Percentiles rank a stretch among this genome's conserved stretches.
phyloP scores from a whole-genome alignment of 768 basidiomycete genomes.

The Trametes gibbosa region DNA sequence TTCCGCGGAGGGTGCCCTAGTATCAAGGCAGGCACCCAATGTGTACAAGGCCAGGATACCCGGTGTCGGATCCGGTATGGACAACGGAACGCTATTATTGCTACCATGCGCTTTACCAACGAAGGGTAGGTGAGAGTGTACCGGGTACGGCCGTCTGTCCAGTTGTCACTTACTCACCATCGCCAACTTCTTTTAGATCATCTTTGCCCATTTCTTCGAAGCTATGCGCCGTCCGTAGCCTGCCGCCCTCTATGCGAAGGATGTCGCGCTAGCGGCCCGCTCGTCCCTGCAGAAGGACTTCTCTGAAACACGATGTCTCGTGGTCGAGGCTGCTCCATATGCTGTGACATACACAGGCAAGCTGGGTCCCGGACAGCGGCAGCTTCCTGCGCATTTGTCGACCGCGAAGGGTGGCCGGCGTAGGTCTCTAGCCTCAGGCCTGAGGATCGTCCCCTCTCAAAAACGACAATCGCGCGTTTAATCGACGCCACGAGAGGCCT shows the following conservation, averaged over 20 bases:
- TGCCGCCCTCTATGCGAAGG: not conserved
- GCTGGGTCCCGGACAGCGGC: not conserved
- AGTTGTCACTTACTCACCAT: not conserved
- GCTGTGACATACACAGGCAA: not conserved
- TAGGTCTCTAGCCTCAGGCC: too few species aligned
- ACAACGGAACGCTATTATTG: not conserved
- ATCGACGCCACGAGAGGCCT: constrained; percentile 8
- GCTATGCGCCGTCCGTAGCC: not conserved
- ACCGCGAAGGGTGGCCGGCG: not conserved
- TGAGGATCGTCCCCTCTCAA: constrained; percentile 10
- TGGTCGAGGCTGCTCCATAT: not conserved
- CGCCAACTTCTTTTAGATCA: not conserved
- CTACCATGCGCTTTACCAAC: not conserved
- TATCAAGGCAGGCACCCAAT: too few species aligned
- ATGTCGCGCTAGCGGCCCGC: constrained; percentile 2
- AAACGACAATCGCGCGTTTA: constrained; percentile 14
- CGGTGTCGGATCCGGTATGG: not conserved
- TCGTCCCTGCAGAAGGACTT: not conserved
- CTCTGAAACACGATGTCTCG: not conserved
- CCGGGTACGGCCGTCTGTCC: not conserved
- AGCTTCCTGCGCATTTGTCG: not conserved
- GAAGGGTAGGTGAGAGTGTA: not conserved
- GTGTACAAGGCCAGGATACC: too few species aligned
- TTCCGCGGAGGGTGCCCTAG: not conserved
- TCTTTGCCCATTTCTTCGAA: not conserved